Base-by-base conservation (phyloP, 345 rosid genomes). In the Mangifera indica region DNA sequence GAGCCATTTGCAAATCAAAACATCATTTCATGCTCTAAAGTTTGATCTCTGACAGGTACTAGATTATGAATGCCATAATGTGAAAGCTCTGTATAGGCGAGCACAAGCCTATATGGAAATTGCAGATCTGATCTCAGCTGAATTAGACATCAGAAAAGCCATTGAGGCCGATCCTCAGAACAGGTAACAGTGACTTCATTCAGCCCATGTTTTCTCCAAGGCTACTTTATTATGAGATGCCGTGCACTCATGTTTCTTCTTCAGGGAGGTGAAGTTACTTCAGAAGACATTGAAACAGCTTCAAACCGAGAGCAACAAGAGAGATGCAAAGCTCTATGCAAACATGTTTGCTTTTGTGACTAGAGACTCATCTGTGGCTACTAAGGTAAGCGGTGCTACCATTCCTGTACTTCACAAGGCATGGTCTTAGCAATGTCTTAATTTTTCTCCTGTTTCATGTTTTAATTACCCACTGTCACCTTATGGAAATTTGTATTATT, bases 31-130 rank as follows among this genome's bases (percentile, higher is more conserved):
- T 71, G 45, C 20, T 70, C 42, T 29, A 37, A 71, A 13, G 7
- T 51, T 75, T 75, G n/a, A 57, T 77, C 55, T 63, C 46, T 4
- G 25, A 10, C 62, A 87, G 89, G 89, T 85, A 51, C 77, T 87
- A 69, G 89, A 81, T 45, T 58, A 76, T 20, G 92, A 85, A 71
- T 82, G 70, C 64, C 57, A 72, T 60, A 87, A 87, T 66, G 69
- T 82, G 69, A 87, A 87, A 76, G 92, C 89, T 48, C 80, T 87
- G 45, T 87, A 85, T 68, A 79, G 92, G 71, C 72, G 92, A 73
- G 92, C 89, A 67, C 92, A 82, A 76, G 89, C 89, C 37, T 82
- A 74, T 63, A 84, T 84, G 67, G 80, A 74, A 79, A 81, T 72
- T 66, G 73, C 62, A 25, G 89, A 87, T 29, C 32, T 85, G 75